phyloP scores from a whole-genome alignment of 1,284 basidiomycete genomes.

The Cystobasidiaceae sp. region DNA sequence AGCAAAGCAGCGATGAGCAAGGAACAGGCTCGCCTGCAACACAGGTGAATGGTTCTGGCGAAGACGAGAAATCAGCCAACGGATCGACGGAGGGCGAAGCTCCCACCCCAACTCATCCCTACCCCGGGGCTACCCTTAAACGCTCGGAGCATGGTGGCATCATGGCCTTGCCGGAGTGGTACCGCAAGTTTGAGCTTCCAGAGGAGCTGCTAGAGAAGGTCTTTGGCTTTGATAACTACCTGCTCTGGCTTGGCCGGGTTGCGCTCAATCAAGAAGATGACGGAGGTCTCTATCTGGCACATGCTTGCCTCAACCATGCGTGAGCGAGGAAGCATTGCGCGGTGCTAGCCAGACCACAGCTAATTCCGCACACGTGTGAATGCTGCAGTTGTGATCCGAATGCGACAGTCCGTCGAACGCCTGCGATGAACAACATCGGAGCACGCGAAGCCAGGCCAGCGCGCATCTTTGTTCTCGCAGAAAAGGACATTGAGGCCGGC shows the following conservation, averaged over 20 bases:
- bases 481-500: conserved; percentile 17
- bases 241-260: conserved; percentile 20
- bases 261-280: conserved; percentile 31
- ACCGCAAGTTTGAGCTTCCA: conserved; percentile 3
- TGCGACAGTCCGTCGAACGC: conserved; percentile 19
- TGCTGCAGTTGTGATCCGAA: conserved; percentile 18
- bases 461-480: conserved; percentile 21
- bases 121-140: conserved; percentile 13
- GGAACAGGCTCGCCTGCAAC: not conserved
- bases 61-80: not conserved
- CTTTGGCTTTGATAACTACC: conserved; percentile 25
- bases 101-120: not conserved
- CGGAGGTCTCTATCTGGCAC: conserved; percentile 28
- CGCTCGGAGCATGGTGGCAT: not conserved
- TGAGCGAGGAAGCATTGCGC: too few species aligned
- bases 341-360: too few species aligned
- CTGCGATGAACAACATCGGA: conserved; percentile 4
- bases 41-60: not conserved
- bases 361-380: too few species aligned
- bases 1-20: not conserved
- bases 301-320: conserved; percentile 29
- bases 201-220: conserved; percentile 16
- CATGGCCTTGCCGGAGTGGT: conserved; percentile 28
- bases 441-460: conserved; percentile 29
- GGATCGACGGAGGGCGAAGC: not conserved